phyloP scores from a whole-genome alignment of 176 grass and related monocot species.

The Carex scoparia region DNA sequence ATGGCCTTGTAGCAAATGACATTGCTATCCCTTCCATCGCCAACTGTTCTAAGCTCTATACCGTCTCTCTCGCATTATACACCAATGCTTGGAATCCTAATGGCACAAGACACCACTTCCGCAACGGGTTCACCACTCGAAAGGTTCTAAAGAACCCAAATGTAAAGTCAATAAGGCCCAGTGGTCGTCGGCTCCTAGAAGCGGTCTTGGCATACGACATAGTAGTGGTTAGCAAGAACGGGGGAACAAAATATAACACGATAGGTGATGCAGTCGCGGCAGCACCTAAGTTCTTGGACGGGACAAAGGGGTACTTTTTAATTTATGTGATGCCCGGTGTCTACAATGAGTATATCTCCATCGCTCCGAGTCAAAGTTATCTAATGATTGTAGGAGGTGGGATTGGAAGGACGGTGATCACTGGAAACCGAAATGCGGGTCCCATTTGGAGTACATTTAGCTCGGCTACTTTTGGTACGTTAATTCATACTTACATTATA shows the following conservation, averaged over 20 bases:
- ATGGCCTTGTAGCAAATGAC: constrained; percentile 46
- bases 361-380: constrained; percentile 57
- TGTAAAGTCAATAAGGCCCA: constrained; percentile 2
- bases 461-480: constrained; percentile 73
- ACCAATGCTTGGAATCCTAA: constrained; percentile 69
- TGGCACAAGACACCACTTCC: constrained; percentile 10
- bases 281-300: constrained; percentile 53
- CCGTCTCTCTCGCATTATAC: constrained; percentile 77
- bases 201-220: constrained; percentile 34
- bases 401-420: constrained; percentile 70
- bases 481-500: too few relatives aligned
- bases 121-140: constrained; percentile 13
- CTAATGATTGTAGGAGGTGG: constrained; percentile 88
- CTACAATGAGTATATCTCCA: constrained; percentile 78
- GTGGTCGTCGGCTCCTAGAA: constrained; percentile 39
- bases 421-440: constrained; percentile 55
- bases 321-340: constrained; percentile 68
- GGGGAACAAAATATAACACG: constrained; percentile 48
- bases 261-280: constrained; percentile 54
- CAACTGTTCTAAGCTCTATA: constrained; percentile 65
- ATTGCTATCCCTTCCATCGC: constrained; percentile 40
- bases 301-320: constrained; percentile 59
- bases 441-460: constrained; percentile 78
- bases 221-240: constrained; percentile 55
- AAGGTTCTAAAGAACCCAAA: background rate